phyloP scores from a whole-genome alignment of 2,329 filamentous ascomycete genomes.

The Arthroderma uncinatum region DNA sequence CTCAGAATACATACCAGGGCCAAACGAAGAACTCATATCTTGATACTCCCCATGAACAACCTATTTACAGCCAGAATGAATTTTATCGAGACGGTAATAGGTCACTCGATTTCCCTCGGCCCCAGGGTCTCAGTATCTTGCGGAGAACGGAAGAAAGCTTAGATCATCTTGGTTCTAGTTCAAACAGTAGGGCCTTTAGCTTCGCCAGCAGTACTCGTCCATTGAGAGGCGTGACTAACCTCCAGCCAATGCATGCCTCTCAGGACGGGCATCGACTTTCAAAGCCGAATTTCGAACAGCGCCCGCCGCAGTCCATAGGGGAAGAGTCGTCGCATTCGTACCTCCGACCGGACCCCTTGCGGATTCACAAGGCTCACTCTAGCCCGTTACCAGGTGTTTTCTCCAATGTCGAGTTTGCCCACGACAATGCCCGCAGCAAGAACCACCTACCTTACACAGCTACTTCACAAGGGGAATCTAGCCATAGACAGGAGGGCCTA shows the following conservation, averaged over 20 bases:
- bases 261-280: neutral
- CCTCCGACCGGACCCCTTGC: neutral
- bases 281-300: neutral
- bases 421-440: neutral
- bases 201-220: neutral
- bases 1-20: neutral
- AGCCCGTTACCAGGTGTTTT: neutral
- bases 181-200: neutral
- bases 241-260: neutral
- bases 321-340: neutral
- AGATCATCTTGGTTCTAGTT: neutral
- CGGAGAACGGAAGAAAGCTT: neutral
- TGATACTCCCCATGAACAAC: neutral
- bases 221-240: neutral
- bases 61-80: neutral
- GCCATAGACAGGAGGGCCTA: neutral
- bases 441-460: neutral
- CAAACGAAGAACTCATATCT: neutral
- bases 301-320: neutral
- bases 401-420: neutral
- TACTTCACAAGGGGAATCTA: neutral
- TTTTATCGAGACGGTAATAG: neutral
- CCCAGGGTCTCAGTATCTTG: neutral
- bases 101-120: neutral
- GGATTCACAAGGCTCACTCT: neutral